Base-by-base conservation (phyloP, 495 filamentous ascomycete genomes). In the Podospora didyma region DNA sequence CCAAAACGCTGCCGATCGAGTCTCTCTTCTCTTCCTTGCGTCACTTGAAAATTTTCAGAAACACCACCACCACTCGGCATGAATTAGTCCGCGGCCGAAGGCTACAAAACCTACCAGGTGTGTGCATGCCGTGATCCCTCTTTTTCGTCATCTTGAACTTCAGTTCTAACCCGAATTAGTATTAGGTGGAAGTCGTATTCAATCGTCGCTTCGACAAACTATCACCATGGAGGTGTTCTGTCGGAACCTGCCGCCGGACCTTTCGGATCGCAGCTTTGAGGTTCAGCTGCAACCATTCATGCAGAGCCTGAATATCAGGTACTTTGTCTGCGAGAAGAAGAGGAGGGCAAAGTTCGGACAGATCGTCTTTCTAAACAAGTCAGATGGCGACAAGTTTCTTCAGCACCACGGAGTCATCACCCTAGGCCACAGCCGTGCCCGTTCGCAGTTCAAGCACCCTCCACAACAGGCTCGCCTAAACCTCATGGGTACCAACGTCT, bases 211-310 rank as follows among this genome's bases (percentile, higher is more conserved):
- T 19, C 39, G 44, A 7, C 44, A 17, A 16, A 6, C 24, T 26
- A 11, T 34, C 23, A 50, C 23, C 48, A 73, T 79, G 66, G 74
- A 79, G 58, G 70, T 80, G 28, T 79, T 70, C 47, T 54, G 80
- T 24, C 47, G 19, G 0, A 64, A 66, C 1, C 64, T 82, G n/a
- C 76, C 76, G 14, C 6, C 26, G 0, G 57, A 72, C 20, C 56
- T 75, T 23, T 67, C 62, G 6, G 66, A 73, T 0, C 39, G 56
- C 1, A 62, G 64, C 19, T 59, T 81, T 9, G 53, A 56, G n/a
- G 58, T 17, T 0, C 68, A 71, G 11, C 63, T 82, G 6, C 50
- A 61, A 22, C 69, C 67, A 11, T 48, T 62, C 35, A 63, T 79
- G 46, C 41, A 61, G 0, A 42, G 19, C 0, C 65, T 82, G 10